Conservation (phyloP, 140 eudicot genomes). For the Senecio squalidus region DNA sequence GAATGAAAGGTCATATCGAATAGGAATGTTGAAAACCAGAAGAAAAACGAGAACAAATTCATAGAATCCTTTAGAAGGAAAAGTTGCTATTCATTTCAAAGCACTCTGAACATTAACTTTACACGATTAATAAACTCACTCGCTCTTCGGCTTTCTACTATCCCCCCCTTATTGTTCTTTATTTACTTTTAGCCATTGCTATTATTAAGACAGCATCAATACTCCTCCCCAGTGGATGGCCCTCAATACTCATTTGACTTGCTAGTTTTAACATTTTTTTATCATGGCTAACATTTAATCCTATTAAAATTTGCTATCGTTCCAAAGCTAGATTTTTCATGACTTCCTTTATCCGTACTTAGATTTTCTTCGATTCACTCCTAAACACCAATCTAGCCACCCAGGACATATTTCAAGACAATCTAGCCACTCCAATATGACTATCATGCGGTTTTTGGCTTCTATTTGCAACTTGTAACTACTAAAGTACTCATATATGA, state of each 20-base stretch:
- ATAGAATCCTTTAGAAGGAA: slow-evolving; percentile 24
- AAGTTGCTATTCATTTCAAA: slow-evolving; percentile 16
- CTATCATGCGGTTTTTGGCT: slow-evolving; percentile 17
- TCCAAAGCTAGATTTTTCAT: slow-evolving; percentile 3
- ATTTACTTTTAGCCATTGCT: slow-evolving; percentile 27
- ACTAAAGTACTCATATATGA: slow-evolving; percentile 13
- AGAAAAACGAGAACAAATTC: slow-evolving; percentile 21
- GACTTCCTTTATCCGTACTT: slow-evolving; percentile 15
- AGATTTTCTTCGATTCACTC: slow-evolving; percentile 3
- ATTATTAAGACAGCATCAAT: slow-evolving; percentile 38
- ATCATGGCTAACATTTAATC: slow-evolving; percentile 3
- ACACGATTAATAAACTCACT: slow-evolving; percentile 11
- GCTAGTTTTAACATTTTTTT: slow-evolving; percentile 7
- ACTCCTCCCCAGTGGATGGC: slow-evolving; percentile 29
- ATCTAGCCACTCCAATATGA: slow-evolving; percentile 13
- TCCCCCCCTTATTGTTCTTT: slow-evolving; percentile 20
- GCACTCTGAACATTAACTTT: slow-evolving; percentile 26
- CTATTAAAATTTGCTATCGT: slow-evolving; percentile 1
- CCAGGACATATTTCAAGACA: background rate
- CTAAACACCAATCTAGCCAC: slow-evolving; percentile 8
- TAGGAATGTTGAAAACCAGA: slow-evolving; percentile 20
- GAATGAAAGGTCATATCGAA: slow-evolving; percentile 24
- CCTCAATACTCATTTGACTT: slow-evolving; percentile 28
- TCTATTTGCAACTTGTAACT: slow-evolving; percentile 36
- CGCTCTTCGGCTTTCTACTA: slow-evolving; percentile 21